Conservation (phyloP, 306 rosid species). For the Astragalus membranaceus region DNA sequence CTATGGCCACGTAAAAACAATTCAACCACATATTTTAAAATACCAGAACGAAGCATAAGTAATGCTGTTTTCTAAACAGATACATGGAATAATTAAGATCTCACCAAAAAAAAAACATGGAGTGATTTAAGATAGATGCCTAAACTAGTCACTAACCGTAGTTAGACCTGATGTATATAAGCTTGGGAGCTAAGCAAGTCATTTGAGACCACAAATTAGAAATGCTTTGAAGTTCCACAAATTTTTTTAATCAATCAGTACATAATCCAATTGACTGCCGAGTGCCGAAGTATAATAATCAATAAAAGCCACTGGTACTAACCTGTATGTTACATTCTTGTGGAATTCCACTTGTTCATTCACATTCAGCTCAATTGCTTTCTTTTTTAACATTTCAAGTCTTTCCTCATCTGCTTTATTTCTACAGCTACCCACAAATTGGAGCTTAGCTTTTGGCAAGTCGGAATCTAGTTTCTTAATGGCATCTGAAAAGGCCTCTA, state of each 20-base stretch:
- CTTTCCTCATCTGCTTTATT: slow-evolving; percentile 81
- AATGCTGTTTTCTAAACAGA: not conserved
- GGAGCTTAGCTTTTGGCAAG: slow-evolving; percentile 68
- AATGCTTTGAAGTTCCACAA: not conserved
- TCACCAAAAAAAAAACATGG: too few relatives aligned
- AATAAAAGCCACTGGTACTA: not conserved
- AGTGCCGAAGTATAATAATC: not conserved
- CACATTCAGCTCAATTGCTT: slow-evolving; percentile 63
- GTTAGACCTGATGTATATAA: not conserved
- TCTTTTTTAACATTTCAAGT: slow-evolving; percentile 54
- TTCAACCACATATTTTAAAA: not conserved
- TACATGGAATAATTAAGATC: not conserved
- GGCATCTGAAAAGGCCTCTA: slow-evolving; percentile 85
- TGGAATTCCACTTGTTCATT: slow-evolving; percentile 69
- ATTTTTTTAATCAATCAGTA: not conserved
- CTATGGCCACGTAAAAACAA: not conserved
- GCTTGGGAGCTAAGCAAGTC: not conserved
- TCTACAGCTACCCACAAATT: slow-evolving; percentile 92
- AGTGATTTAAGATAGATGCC: not conserved
- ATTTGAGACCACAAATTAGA: not conserved
- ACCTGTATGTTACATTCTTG: slow-evolving; percentile 80
- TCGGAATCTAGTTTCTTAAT: slow-evolving; percentile 48
- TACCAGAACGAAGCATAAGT: not conserved
- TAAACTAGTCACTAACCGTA: not conserved
- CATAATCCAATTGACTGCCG: not conserved